Evolutionary conservation across 75 land plant species (phyloP), one percentile per base, ranked within the genome.

Genomic region (Pinus albicaulis): DNA sequence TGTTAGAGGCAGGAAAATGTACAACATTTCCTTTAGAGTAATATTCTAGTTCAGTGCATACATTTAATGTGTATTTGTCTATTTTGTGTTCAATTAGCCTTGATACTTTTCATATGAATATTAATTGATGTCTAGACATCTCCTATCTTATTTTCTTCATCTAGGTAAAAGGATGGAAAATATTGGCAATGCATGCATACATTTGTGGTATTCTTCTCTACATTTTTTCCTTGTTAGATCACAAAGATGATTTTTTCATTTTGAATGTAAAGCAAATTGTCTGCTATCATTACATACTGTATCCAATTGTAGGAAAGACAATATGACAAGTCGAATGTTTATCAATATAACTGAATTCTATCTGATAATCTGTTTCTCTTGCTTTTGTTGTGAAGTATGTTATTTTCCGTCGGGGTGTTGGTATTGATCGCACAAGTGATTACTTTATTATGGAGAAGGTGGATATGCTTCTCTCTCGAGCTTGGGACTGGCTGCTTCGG

Each of bases 341-440:
- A 6, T 64, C 26, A 6, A 64, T 31, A 14, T 64, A 64, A 64
- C 17, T 26, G 20, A 74, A 28, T 74, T 16, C 10, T 48, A 10
- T 55, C 75, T 25, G 60, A 59, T 24, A 28, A 74, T 20, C 0
- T 53, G 4, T n/a, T 71, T 57, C 5, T 77, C n/a, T 22, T 61
- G 24, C 20, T 22, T 73, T 59, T 44, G 26, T 44, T 20, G 55
- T 61, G 59, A 75, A 96, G 99, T 96, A 96, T 65, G 68, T 94
- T 4, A 86, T 96, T 58, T 96, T 94, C 78, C 87, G 98, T 14
- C 95, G 98, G 22, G 99, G 99, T 53, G 83, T 92, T 85, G 99
- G 99, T 74, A 82, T 94, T 82, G 99, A 96, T 80, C 78, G 68
- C 0, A 94, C 95, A 57, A 87, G 87, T 34, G 98, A 86, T 73